Conservation (phyloP, 2,329 filamentous ascomycete species). For the Trichoderma arundinaceum region DNA sequence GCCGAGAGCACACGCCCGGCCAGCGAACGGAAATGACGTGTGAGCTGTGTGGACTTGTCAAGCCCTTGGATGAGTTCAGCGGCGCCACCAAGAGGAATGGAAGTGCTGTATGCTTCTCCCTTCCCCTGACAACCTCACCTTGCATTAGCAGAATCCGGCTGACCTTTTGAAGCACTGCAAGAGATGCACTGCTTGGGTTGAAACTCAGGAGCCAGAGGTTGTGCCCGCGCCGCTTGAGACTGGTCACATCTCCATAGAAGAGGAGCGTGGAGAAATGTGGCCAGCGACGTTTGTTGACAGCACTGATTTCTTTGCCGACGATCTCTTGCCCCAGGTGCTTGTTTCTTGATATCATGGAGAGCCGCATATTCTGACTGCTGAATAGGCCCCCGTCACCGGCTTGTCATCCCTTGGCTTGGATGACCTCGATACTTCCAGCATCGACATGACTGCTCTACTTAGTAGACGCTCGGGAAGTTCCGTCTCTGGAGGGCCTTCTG, state of each 20-base stretch:
- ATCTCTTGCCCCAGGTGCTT: constrained; percentile 35
- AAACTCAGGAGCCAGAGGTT: constrained; percentile 45
- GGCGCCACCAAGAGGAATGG: constrained; percentile 40
- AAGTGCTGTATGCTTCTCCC: constrained; percentile 40
- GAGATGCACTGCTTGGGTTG: constrained; percentile 46
- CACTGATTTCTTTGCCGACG: constrained; percentile 39
- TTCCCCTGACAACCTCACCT: too few species aligned
- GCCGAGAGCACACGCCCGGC: constrained; percentile 43
- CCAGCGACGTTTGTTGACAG: constrained; percentile 29
- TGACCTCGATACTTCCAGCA: constrained; percentile 10
- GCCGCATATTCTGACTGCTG: constrained; percentile 26
- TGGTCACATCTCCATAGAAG: constrained; percentile 44
- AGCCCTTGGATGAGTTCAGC: constrained; percentile 41
- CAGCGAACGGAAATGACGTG: constrained; percentile 41
- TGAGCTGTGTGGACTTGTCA: constrained; percentile 41
- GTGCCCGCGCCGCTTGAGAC: constrained; percentile 42
- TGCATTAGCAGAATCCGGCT: constrained; percentile 2
- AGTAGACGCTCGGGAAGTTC: neutral
- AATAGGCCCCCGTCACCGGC: constrained; percentile 40
- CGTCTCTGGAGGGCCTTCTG: neutral
- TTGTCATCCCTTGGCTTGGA: constrained; percentile 37
- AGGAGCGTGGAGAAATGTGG: constrained; percentile 34
- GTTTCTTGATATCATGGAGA: too few species aligned
- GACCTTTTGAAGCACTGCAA: constrained; percentile 42
- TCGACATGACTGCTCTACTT: constrained; percentile 9